Base-by-base conservation (phyloP, 2,329 filamentous ascomycete species). In the Fusarium sambucinum region DNA sequence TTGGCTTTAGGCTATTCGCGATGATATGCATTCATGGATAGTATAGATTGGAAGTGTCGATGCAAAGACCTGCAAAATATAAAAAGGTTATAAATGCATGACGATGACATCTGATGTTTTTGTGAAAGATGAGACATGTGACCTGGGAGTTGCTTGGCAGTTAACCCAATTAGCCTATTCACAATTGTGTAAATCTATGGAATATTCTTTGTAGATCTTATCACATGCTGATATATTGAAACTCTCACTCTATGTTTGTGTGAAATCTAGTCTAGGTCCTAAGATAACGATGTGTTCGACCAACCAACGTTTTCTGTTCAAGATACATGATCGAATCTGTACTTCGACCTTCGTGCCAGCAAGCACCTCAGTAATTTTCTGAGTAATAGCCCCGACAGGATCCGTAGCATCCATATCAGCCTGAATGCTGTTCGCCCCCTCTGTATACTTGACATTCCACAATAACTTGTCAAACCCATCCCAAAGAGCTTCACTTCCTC, bases 1-100 rank as follows among this genome's bases (percentile, higher is more conserved):
- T n/a, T 10, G 3, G 1, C 0, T 5, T 13, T 8, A 33, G 7
- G 1, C 6, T n/a, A 0, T 25, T n/a, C 9, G 5, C 5, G 1
- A 2, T 17, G 14, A 9, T 10, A 3, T 9, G 17, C 11, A 23
- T 11, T 37, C 27, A 13, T 10, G 7, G 30, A 9, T 7, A 8
- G 7, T 13, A 8, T 17, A 9, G 10, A 9, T 30, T 12, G 6
- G 14, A 19, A 21, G 40, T 13, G 21, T 12, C 25, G 29, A 29
- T n/a, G 6, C 7, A 29, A 30, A 16, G 32, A 6, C 25, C 5
- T 9, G 8, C 29, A 46, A n/a, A 4, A 6, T 11, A 17, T 11
- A 6, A 46, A 25, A 6, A 23, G 16, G 1, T 2, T 1, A 9
- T 13, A 9, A 38, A 56, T 59, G 55, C 33, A 59, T 56, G 55